phyloP scores from a whole-genome alignment of 768 basidiomycete species.

The Suillus subluteus region DNA sequence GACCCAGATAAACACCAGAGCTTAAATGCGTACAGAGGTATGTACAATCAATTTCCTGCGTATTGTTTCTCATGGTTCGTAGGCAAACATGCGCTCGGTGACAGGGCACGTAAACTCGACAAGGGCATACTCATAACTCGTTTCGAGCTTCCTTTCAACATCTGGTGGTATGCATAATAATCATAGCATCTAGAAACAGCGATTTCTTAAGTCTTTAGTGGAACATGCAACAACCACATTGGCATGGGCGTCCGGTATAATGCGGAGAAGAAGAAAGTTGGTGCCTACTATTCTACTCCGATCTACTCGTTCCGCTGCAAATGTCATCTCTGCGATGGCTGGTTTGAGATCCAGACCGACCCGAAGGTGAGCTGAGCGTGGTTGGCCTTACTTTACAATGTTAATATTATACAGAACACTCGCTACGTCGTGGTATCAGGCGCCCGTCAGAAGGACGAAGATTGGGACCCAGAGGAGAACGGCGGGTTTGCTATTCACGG shows the following conservation, averaged over 20 bases:
- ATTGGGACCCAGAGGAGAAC: conserved; percentile 97
- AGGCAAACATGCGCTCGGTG: conserved; percentile 95
- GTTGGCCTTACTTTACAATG: background rate
- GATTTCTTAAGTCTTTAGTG: conserved; percentile 49
- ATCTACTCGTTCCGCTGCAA: conserved; percentile 97
- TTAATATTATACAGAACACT: conserved; percentile 68
- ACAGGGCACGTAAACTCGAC: conserved; percentile 93
- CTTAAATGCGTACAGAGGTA: conserved; percentile 74
- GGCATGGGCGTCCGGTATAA: conserved; percentile 99
- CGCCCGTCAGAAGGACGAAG: conserved; percentile 92
- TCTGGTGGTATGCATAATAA: conserved; percentile 77
- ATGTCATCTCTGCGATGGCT: conserved; percentile 94
- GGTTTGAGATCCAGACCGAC: conserved; percentile 98
- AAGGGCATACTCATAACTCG: conserved; percentile 95
- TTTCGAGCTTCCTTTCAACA: conserved; percentile 96
- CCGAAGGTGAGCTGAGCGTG: conserved; percentile 68
- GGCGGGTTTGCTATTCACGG: conserved; percentile 92
- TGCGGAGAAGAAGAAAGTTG: conserved; percentile 97
- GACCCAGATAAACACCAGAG: conserved; percentile 72
- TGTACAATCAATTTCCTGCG: conserved; percentile 9
- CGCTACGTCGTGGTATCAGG: conserved; percentile 92
- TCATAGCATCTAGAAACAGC: conserved; percentile 2
- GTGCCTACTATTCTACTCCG: conserved; percentile 91
- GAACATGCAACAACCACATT: conserved; percentile 93
- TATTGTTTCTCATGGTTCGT: conserved; percentile 16